Conservation (phyloP, 331 rosid genomes). For the Malus hybrid region DNA sequence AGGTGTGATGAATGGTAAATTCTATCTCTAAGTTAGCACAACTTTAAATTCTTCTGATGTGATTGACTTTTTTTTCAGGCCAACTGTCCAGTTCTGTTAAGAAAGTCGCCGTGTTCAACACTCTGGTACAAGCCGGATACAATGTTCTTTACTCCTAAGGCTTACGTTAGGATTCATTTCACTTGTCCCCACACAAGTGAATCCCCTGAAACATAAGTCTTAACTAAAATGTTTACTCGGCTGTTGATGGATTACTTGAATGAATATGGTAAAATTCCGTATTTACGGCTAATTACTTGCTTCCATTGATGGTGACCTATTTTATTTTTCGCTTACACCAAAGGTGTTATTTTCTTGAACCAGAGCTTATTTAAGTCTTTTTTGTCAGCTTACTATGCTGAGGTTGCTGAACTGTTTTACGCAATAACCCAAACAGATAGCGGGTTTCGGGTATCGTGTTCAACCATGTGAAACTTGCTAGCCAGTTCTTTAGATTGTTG, state of each 20-base stretch:
- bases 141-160: conserved; percentile 74
- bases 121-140: conserved; percentile 91
- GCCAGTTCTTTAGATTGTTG: neutral
- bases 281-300: neutral
- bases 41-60: conserved; percentile 16
- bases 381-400: conserved; percentile 76
- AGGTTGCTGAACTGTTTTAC: conserved; percentile 78
- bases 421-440: conserved; percentile 36
- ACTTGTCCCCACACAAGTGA: conserved; percentile 70
- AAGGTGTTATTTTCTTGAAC: neutral
- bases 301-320: neutral
- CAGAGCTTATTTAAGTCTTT: conserved; percentile 8
- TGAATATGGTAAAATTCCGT: conserved; percentile 60
- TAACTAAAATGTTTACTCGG: conserved; percentile 57
- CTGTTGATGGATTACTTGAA: conserved; percentile 91
- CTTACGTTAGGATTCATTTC: conserved; percentile 69
- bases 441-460: conserved; percentile 75
- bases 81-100: conserved; percentile 61
- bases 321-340: neutral
- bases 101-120: conserved; percentile 57
- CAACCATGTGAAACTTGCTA: neutral
- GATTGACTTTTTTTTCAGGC: conserved; percentile 46
- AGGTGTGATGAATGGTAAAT: conserved; percentile 31
- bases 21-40: neutral
- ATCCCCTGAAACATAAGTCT: conserved; percentile 79